phyloP scores from a whole-genome alignment of 176 grass and related monocot species.

The Luzula sylvatica region DNA sequence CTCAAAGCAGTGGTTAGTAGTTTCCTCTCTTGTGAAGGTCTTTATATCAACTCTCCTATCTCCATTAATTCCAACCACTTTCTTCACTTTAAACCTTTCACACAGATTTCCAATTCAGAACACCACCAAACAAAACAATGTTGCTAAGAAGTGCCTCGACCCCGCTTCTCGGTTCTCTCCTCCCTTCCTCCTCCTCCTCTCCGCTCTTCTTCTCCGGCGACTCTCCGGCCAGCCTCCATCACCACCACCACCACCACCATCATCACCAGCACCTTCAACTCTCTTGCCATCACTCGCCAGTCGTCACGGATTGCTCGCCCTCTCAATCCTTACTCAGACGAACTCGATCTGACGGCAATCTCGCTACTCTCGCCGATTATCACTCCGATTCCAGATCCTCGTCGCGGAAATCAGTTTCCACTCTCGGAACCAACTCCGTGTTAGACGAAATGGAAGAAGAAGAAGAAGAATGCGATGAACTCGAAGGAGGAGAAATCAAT shows the following conservation, averaged over 20 bases:
- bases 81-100: not conserved
- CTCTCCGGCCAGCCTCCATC: slow-evolving; percentile 5
- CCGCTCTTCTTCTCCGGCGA: slow-evolving; percentile 24
- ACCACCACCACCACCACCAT: not conserved
- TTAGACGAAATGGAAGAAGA: slow-evolving; percentile 8
- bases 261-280: slow-evolving; percentile 7
- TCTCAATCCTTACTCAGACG: slow-evolving; percentile 32
- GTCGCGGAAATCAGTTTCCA: slow-evolving; percentile 6
- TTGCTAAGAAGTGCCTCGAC: slow-evolving; percentile 55
- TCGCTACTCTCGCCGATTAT: slow-evolving; percentile 17
- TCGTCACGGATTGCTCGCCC: slow-evolving; percentile 17
- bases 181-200: slow-evolving; percentile 29
- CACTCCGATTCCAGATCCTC: slow-evolving; percentile 8
- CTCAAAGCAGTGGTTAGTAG: not conserved
- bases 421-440: not conserved
- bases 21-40: not conserved
- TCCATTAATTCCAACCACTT: not conserved
- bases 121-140: slow-evolving; percentile 19
- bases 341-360: slow-evolving; percentile 52
- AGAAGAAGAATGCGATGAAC: slow-evolving; percentile 14
- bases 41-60: not conserved
- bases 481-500: slow-evolving; percentile 11
- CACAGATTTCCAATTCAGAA: not conserved
- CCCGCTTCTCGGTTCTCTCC: slow-evolving; percentile 51
- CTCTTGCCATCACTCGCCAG: slow-evolving; percentile 32